Evolutionary conservation across 495 filamentous ascomycete species (phyloP), one percentile per base, ranked within the genome.

Genomic region (Sphaerosporella brunnea): DNA sequence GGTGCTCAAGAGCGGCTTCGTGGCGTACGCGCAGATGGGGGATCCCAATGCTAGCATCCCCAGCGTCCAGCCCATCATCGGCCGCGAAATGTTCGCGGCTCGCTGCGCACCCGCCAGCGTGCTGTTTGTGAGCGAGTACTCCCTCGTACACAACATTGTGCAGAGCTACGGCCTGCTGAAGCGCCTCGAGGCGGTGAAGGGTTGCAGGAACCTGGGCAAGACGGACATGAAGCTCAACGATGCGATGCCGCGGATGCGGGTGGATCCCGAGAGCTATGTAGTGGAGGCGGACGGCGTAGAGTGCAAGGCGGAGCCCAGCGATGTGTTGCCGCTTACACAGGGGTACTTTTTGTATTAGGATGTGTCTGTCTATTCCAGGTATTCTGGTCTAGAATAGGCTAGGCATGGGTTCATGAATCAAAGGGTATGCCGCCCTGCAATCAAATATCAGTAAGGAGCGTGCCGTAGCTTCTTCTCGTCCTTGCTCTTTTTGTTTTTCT

Each of bases 161-260:
- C 67, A 71, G 21, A 60, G 54, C 8, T 96, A 95, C 63, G 74
- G 73, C 2, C 67, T 97, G 46, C 73, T 72, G 52, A 93, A 90
- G 64, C 72, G 84, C 28, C 66, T 96, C 49, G 84, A 86, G 66
- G 66, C 82, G 7, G 83, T 96, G 23, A 76, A 73, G 54, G 74
- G 77, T 41, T 95, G 88, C 61, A 73, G 90, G 51, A 73, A 65
- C 16, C 73, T 96, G 43, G 69, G 80, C 15, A 97, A 97, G 72
- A 72, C 68, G 58, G 83, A 96, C 60, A 95, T 97, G 88, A 90
- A 86, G 64, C 84, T 73, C 64, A 97, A 97, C 64, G 79, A 86
- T 56, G 62, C 65, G 16, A 86, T 79, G 78, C 90, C 90, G 15
- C 77, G 70, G 66, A 96, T 96, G 85, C 78, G 71, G 61, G 90